Percentiles rank a stretch among this genome's conserved stretches.
These are phyloP conservation scores for Phytophthora palmivora DNA, from an alignment of 352 stramenopile genomes.

Conservation along the genomic window DNA sequence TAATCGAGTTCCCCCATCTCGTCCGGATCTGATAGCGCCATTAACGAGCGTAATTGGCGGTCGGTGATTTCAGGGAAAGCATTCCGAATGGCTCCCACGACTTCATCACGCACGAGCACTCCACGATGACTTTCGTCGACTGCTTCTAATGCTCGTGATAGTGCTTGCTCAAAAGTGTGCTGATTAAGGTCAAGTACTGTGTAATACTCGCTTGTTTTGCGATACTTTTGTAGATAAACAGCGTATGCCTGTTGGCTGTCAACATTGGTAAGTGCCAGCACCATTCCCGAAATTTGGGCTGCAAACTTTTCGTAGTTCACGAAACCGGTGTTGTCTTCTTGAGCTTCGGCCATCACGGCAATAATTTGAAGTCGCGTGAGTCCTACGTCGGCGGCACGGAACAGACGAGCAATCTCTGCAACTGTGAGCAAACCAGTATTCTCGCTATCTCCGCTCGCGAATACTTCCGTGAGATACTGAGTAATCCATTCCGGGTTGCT, in stretches of 20 bases:
- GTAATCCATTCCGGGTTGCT: constrained; percentile 72
- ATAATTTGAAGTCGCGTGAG: constrained; percentile 84
- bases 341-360: constrained; percentile 67
- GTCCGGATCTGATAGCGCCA: constrained; percentile 70
- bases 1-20: constrained; percentile 82
- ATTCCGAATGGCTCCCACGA: constrained; percentile 63
- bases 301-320: constrained; percentile 82
- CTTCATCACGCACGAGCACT: constrained; percentile 60
- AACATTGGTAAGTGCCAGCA: constrained; percentile 68
- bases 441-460: constrained; percentile 73
- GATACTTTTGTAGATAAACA: constrained; percentile 66
- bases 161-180: constrained; percentile 79
- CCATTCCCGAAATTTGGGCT: constrained; percentile 71
- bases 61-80: constrained; percentile 69
- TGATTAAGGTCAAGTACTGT: constrained; percentile 80
- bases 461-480: constrained; percentile 79
- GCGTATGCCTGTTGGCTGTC: constrained; percentile 72
- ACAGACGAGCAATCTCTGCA: constrained; percentile 61
- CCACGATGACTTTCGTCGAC: constrained; percentile 69
- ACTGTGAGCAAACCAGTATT: constrained; percentile 67
- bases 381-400: constrained; percentile 68
- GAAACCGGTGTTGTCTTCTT: constrained; percentile 80
- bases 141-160: constrained; percentile 68
- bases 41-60: constrained; percentile 66
- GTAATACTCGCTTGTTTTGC: constrained; percentile 82